A percentile compares a stretch with the other conserved stretches of the same genome.
Evolutionary conservation across 768 basidiomycete species (phyloP).

Genomic region (Gautieria morchelliformis): DNA sequence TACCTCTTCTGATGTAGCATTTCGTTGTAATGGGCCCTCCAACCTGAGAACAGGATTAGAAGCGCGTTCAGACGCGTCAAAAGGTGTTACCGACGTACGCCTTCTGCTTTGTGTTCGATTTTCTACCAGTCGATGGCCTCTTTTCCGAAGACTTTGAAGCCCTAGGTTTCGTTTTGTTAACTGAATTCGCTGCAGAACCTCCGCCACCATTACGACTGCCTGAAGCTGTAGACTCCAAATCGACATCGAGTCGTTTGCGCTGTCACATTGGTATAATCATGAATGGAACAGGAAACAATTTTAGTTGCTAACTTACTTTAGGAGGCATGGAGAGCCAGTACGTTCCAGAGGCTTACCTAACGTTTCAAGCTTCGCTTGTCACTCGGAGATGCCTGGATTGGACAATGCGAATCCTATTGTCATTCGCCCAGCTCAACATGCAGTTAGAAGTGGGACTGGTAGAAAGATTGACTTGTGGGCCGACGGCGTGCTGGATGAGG

Average conservation of each 20-base stretch:
- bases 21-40: background rate
- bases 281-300: background rate
- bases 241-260: background rate
- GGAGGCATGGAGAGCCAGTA: background rate
- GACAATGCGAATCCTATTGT: slow-evolving; percentile 87
- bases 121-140: background rate
- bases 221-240: background rate
- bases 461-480: slow-evolving; percentile 20
- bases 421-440: slow-evolving; percentile 44
- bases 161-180: background rate
- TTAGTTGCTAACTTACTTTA: background rate
- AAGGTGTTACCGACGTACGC: background rate
- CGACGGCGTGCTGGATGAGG: slow-evolving; percentile 26
- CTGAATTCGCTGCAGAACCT: background rate
- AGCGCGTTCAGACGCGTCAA: background rate
- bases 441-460: slow-evolving; percentile 31
- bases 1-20: too few species aligned
- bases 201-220: background rate
- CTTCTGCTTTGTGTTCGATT: background rate
- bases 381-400: slow-evolving; percentile 9
- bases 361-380: background rate
- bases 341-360: background rate
- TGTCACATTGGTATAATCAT: background rate
- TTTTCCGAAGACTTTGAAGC: background rate
- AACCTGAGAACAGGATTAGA: background rate